A percentile compares a stretch with the other conserved stretches of the same genome.
Conservation (phyloP, 1,139 yeast species). For the Oligophagozyma castellii region DNA sequence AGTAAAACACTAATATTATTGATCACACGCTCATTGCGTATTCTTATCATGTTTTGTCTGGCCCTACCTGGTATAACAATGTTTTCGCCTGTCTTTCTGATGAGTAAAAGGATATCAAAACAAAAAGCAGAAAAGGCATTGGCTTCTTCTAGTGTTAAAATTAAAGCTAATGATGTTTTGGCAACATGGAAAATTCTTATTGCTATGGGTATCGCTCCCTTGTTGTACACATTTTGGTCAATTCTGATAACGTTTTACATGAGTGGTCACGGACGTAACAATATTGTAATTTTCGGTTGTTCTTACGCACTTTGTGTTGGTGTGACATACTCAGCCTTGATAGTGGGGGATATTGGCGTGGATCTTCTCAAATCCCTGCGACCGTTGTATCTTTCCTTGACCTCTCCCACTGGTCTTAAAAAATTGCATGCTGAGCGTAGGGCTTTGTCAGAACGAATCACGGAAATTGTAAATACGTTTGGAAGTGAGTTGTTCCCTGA, state of each 20-base stretch:
- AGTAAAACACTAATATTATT: constrained; percentile 34
- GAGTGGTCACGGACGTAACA: constrained; percentile 14
- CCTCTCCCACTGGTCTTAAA: constrained; percentile 33
- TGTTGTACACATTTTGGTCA: constrained; percentile 71
- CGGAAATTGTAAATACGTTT: constrained; percentile 41
- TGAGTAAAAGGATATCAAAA: constrained; percentile 59
- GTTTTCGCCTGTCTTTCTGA: constrained; percentile 75
- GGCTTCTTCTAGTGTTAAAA: constrained; percentile 80
- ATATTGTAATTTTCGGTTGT: constrained; percentile 19
- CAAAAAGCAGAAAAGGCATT: constrained; percentile 67
- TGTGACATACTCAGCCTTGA: constrained; percentile 75
- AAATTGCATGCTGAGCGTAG: constrained; percentile 37
- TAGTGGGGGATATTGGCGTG: constrained; percentile 87
- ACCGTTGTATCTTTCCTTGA: constrained; percentile 66
- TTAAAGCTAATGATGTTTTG: constrained; percentile 80
- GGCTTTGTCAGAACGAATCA: constrained; percentile 33
- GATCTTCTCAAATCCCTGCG: constrained; percentile 73
- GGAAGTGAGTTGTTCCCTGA: constrained; percentile 58
- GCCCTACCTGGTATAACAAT: constrained; percentile 77
- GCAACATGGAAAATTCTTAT: constrained; percentile 95
- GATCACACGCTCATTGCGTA: constrained; percentile 38
- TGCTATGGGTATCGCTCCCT: constrained; percentile 79
- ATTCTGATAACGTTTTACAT: constrained; percentile 38
- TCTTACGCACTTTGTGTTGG: constrained; percentile 36
- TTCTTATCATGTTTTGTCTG: constrained; percentile 40